Evolutionary conservation across 768 basidiomycete species (phyloP).

Genomic region (Suillus occidentalis): DNA sequence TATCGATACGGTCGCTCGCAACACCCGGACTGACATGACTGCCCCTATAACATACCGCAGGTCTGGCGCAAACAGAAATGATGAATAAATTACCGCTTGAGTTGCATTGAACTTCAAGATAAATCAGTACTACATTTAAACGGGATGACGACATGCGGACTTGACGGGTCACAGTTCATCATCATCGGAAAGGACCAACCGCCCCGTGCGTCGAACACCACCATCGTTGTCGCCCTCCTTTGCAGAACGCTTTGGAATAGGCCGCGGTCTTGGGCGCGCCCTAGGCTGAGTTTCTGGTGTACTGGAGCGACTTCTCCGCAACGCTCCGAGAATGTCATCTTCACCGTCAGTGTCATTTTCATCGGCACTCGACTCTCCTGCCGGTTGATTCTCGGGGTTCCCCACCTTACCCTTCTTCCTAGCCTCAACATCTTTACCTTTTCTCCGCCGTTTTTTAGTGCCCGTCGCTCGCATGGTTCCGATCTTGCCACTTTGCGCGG

Average conservation of each 20-base stretch:
- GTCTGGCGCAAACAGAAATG: neutral
- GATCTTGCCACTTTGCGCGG: conserved; percentile 43
- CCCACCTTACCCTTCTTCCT: conserved; percentile 37
- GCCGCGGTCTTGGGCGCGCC: conserved; percentile 38
- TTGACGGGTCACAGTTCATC: conserved; percentile 30
- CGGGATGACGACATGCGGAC: conserved; percentile 7
- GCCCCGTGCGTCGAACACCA: conserved; percentile 20
- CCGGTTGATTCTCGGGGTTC: conserved; percentile 28
- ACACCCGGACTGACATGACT: too few species aligned
- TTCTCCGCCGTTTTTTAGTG: conserved; percentile 58
- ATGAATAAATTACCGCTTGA: neutral
- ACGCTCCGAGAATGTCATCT: conserved; percentile 21
- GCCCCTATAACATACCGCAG: neutral
- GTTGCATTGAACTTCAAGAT: neutral
- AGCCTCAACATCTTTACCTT: conserved; percentile 44
- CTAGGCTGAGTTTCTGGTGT: conserved; percentile 20
- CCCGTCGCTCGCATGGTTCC: conserved; percentile 46
- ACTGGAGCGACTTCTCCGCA: conserved; percentile 27
- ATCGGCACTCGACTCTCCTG: conserved; percentile 28
- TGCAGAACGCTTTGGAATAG: conserved; percentile 36
- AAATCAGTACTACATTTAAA: conserved; percentile 13
- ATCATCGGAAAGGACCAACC: conserved; percentile 38
- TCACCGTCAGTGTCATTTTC: conserved; percentile 22
- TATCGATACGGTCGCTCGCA: neutral
- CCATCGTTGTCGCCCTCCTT: neutral